These are phyloP conservation scores for Cryphonectria carpinicola DNA, from an alignment of 2,329 filamentous ascomycete species.

Conservation along the genomic window DNA sequence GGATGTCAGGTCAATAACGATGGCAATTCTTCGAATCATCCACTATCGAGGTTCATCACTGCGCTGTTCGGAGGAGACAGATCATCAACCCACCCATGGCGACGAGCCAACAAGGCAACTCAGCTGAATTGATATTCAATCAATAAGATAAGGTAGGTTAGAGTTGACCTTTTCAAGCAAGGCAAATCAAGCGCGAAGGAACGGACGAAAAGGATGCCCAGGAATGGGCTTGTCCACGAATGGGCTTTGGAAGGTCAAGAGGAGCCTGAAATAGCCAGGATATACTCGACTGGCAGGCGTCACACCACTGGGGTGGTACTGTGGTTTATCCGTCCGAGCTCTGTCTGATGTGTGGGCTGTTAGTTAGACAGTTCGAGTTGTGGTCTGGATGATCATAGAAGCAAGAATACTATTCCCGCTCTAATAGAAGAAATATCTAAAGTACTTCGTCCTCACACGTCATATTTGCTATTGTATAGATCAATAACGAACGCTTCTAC, in stretches of 20 bases:
- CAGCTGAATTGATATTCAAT: background rate
- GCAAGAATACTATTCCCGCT: background rate
- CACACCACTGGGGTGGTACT: background rate
- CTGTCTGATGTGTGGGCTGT: background rate
- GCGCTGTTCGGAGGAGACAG: background rate
- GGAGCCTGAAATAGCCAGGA: background rate
- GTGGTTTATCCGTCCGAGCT: background rate
- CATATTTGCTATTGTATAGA: background rate
- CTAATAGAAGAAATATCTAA: background rate
- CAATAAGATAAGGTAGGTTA: background rate
- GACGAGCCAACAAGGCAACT: background rate
- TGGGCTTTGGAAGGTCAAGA: background rate
- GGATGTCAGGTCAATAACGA: background rate
- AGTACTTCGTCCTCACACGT: background rate
- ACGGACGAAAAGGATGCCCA: background rate
- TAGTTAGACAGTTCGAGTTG: background rate
- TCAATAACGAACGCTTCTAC: background rate
- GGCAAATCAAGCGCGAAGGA: background rate
- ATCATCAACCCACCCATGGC: background rate
- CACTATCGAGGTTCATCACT: background rate
- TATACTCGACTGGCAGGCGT: background rate
- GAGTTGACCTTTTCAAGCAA: background rate
- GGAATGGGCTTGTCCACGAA: background rate
- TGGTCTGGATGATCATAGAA: background rate
- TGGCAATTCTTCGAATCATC: background rate